Base-by-base conservation (phyloP, 2,329 filamentous ascomycete species). In the Grosmannia clavigera region DNA sequence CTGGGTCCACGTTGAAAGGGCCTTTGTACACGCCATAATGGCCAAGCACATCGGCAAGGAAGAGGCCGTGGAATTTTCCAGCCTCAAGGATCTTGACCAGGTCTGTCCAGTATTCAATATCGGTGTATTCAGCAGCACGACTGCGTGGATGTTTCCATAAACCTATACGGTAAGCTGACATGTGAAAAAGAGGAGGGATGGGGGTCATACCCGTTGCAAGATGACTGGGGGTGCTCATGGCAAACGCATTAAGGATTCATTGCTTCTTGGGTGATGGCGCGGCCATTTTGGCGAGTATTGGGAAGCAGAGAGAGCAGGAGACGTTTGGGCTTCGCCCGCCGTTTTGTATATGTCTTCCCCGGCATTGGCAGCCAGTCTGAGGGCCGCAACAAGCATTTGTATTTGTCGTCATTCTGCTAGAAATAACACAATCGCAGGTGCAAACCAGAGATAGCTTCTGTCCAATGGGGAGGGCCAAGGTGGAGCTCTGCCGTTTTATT, bases 201-300 rank as follows among this genome's bases (percentile, higher is more conserved):
- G 19, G 16, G 19, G n/a, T 22, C 57, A 19, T 53, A 58, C 57
- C 57, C 5, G 57, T n/a, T 22, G 57, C 57, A 38, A 58, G 19
- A 22, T 58, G 57, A 35, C 57, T 58, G 6, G 57, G 57, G 9
- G 57, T 54, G 57, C 38, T 58, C 57, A 58, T 58, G 35, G 57
- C 33, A 46, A 58, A 58, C 14, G 57, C 57, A 58, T 58, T 58
- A 50, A 58, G 50, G 27, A 58, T 54, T 51, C 57, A 58, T 58
- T 22, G 22, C 22, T 58, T 58, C 51, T 58, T 58, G 11, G 25
- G 40, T 16, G 48, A 22, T 35, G 48, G 22, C 9, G 38, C 12
- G 19, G 55, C 22, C 55, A 57, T 57, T 3, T 35, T 57, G 40
- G 31, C 3, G 9, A 27, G 10, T 51, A 7, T 7, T 27, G 9